Conservation (phyloP, 192 early-diverging fungal genomes). For the Pilaira anomala region DNA sequence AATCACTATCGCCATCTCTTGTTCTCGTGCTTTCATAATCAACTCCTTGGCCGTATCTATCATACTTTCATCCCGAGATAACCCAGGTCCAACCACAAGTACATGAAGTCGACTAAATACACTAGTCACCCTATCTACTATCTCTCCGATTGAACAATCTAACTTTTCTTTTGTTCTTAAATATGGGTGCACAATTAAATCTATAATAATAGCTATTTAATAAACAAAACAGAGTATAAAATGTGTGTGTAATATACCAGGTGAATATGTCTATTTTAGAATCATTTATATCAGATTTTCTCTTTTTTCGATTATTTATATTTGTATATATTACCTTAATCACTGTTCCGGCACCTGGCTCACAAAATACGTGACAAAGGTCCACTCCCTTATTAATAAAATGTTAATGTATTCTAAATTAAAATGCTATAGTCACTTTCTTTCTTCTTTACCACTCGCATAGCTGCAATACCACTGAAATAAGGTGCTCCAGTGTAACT, state of each 20-base stretch:
- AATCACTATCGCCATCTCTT: conserved; percentile 72
- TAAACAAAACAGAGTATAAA: too few relatives aligned
- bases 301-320: background rate
- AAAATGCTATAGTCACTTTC: background rate
- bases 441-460: conserved; percentile 58
- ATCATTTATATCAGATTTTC: conserved; percentile 2
- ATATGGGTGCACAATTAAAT: conserved; percentile 94
- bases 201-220: conserved; percentile 16
- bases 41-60: conserved; percentile 59
- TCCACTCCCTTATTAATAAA: conserved; percentile 67
- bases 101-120: conserved; percentile 76
- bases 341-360: conserved; percentile 65
- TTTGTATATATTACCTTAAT: conserved; percentile 59
- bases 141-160: conserved; percentile 18
- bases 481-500: conserved; percentile 93
- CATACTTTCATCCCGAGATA: conserved; percentile 76
- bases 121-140: conserved; percentile 43
- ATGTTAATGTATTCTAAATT: conserved; percentile 8
- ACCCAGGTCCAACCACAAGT: conserved; percentile 86
- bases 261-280: conserved; percentile 38
- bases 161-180: conserved; percentile 42
- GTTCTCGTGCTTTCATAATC: conserved; percentile 63
- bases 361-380: conserved; percentile 83
- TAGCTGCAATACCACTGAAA: conserved; percentile 72
- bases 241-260: conserved; percentile 28